Percentiles rank a stretch among this genome's conserved stretches.
Conservation (phyloP, 2,329 filamentous ascomycete species). For the Fusarium sp. region DNA sequence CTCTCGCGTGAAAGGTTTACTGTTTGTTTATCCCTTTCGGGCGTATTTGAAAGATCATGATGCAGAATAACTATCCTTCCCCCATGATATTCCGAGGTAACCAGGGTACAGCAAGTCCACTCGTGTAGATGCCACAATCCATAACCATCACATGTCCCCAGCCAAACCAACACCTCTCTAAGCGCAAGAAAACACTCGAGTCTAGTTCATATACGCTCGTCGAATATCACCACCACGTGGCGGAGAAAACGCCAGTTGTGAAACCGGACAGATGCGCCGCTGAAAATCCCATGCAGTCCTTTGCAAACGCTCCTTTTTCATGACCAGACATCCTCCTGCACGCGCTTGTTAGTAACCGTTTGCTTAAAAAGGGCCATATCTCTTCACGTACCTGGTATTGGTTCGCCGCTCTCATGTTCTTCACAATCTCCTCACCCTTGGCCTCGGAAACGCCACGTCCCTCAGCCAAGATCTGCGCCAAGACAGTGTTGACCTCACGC, state of each 20-base stretch:
- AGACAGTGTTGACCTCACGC: slow-evolving; percentile 88
- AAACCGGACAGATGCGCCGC: slow-evolving; percentile 38
- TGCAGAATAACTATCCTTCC: slow-evolving; percentile 10
- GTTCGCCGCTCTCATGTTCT: slow-evolving; percentile 93
- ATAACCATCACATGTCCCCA: slow-evolving; percentile 26
- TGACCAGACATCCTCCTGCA: slow-evolving; percentile 79
- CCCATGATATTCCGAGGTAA: neutral
- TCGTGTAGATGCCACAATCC: slow-evolving; percentile 30
- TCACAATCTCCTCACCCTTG: slow-evolving; percentile 96
- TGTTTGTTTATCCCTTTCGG: neutral
- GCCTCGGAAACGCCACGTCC: slow-evolving; percentile 83
- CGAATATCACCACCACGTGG: slow-evolving; percentile 30
- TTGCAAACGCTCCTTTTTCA: slow-evolving; percentile 50
- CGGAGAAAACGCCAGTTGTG: slow-evolving; percentile 38
- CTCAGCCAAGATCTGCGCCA: slow-evolving; percentile 87
- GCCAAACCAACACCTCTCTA: slow-evolving; percentile 35
- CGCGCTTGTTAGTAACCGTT: slow-evolving; percentile 27
- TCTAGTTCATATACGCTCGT: slow-evolving; percentile 43
- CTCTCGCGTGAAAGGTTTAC: neutral
- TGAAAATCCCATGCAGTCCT: slow-evolving; percentile 34
- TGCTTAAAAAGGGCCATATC: neutral
- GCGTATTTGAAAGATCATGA: neutral
- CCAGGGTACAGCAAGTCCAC: slow-evolving; percentile 31
- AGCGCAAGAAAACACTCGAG: slow-evolving; percentile 28
- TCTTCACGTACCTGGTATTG: slow-evolving; percentile 84